Base-by-base conservation (phyloP, 257 asterid species). In the Solanum arcanum region DNA sequence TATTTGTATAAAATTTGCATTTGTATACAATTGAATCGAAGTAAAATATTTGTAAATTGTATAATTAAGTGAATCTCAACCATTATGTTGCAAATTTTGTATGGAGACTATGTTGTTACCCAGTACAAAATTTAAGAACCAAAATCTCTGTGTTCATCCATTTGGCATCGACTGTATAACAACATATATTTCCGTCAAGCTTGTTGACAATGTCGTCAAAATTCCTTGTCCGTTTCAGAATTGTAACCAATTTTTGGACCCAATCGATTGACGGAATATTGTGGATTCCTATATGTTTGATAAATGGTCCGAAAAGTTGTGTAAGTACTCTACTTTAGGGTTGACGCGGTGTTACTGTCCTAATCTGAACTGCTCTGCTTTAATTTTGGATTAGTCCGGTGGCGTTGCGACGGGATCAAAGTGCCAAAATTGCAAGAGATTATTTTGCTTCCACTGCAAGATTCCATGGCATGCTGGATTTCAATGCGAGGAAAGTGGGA, bases 321-420 rank as follows among this genome's bases (percentile, higher is more conserved):
- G 98, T 46, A 94, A 95, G 66, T 70, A 86, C 25, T 91, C 90
- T 86, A 75, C 92, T 73, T 37, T 88, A 90, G 93, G 83, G 9
- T 29, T 29, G 62, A 90, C 89, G 0, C 86, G 42, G 76, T 87
- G 97, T 73, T 93, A 93, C 75, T 96, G 98, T 33, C 98, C 98
- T 29, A 85, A 92, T 47, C 21, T 87, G 29, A 77, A 87, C 23
- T 96, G 99, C 73, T 94, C 90, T 69, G 92, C 86, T 47, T 74
- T 94, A 89, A 88, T 95, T 31, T 86, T 96, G 78, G 92, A 93
- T 23, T 98, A 96, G 92, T 95, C 98, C 74, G 96, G 98, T 8
- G 96, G 92, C 49, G 85, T 3, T 7, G 89, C 77, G 89, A 90
- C 35, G 90, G 91, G 88, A 84, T 90, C 92, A 9, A 72, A 37